phyloP scores from a whole-genome alignment of 179 eudicot species.

The Pouteria campechiana region DNA sequence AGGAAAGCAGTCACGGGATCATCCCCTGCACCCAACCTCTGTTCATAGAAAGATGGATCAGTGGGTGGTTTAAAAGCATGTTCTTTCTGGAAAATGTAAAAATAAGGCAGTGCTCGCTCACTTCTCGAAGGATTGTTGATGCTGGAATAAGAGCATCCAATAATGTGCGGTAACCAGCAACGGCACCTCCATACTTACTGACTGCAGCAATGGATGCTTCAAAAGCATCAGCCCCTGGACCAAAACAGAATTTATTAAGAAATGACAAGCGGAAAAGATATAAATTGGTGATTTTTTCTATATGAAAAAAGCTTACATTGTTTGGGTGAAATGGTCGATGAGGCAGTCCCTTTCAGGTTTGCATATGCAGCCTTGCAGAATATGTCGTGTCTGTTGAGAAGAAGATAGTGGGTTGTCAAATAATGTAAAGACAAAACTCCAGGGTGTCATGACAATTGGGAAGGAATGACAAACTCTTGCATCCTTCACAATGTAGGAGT shows the following conservation, averaged over 20 bases:
- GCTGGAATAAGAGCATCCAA: slow-evolving; percentile 97
- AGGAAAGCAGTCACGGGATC: slow-evolving; percentile 70
- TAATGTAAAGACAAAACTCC: no score
- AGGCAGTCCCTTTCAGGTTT: slow-evolving; percentile 38
- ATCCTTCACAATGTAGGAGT: no score
- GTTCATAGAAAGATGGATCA: slow-evolving; percentile 13
- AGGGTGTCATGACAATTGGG: no score
- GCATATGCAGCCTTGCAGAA: slow-evolving; percentile 83
- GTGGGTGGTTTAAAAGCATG: no score
- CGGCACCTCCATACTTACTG: slow-evolving; percentile 90
- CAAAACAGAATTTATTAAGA: slow-evolving; percentile 7
- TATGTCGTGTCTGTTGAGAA: slow-evolving; percentile 59
- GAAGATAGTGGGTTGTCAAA: no score
- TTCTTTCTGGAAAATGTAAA: no score
- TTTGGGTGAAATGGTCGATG: slow-evolving; percentile 28
- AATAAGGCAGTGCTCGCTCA: no score
- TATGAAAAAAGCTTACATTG: slow-evolving; percentile 35
- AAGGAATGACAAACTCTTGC: no score
- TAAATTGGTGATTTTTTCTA: neutral
- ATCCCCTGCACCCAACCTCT: slow-evolving; percentile 69
- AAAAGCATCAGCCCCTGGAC: slow-evolving; percentile 75
- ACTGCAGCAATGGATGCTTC: slow-evolving; percentile 81
- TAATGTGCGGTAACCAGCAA: slow-evolving; percentile 82
- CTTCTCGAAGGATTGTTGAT: slow-evolving; percentile 62
- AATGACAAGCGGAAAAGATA: neutral